Evolutionary conservation across 257 asterid genomes (phyloP), one percentile per base, ranked within the genome.

Genomic region (Eustoma russellianum): DNA sequence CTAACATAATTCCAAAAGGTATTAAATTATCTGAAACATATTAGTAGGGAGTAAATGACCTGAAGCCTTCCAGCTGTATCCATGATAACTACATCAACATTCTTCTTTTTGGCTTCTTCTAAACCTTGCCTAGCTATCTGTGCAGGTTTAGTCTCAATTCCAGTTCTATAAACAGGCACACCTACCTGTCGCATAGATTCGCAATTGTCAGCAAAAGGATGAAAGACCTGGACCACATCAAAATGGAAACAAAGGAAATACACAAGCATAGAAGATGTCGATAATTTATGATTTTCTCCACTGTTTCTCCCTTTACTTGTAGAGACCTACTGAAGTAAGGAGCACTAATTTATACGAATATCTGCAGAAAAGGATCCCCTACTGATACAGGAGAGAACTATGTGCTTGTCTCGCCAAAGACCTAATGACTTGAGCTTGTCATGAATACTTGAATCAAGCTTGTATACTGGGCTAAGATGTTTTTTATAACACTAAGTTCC

Each of bases 1-100:
- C 41, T 58, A 34, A 61, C 60, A 48, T 6, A 35, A 55, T 43
- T 56, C 41, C 17, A 34, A 33, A 38, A 8, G 43, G 5, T 7
- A 38, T 38, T 38, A 48, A n/a, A 24, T 33, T 51, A 43, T 54
- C 35, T 40, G 41, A 57, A 70, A 58, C 45, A 16, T 53, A 48
- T 58, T 69, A 11, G 33, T 55, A 66, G 62, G 35, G 45, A 51
- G 48, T 52, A 59, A 66, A 61, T 70, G 59, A 83, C 97, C 90
- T 90, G 98, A 79, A 87, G 90, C 72, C 98, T 79, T 79, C 98
- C 98, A 57, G 98, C 98, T 56, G 98, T 91, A 77, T 91, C 98
- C 98, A 91, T 87, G 60, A 91, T 91, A 75, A 91, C 95, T 68
- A 87, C 94, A 66, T 91, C 95, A 41, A 87, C 78, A 41, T 80